phyloP scores from a whole-genome alignment of 495 filamentous ascomycete genomes.

The Podospora anserina region DNA sequence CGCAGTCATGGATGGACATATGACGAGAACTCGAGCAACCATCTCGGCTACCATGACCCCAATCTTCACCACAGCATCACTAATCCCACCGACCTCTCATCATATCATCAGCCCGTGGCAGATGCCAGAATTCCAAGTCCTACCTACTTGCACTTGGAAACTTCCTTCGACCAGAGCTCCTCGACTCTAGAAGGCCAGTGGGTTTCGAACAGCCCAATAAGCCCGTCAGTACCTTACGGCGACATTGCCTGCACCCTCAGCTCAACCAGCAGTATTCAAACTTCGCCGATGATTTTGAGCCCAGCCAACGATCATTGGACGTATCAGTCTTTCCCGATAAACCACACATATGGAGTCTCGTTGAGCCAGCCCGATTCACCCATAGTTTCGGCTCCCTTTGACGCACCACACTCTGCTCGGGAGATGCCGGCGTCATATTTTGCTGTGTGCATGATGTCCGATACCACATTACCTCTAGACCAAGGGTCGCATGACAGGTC shows the following conservation, averaged over 20 bases:
- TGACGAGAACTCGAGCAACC: no score
- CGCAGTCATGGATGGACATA: background rate
- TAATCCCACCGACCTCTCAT: background rate
- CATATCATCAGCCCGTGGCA: background rate
- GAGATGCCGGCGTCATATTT: background rate
- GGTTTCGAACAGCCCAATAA: constrained; percentile 10
- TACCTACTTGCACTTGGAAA: background rate
- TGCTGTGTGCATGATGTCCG: background rate
- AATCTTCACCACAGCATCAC: background rate
- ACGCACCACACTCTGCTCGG: background rate
- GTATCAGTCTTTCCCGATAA: background rate
- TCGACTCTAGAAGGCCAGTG: background rate
- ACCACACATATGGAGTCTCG: background rate
- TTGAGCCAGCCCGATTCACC: background rate
- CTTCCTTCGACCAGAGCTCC: background rate
- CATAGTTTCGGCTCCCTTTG: background rate
- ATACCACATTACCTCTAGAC: background rate
- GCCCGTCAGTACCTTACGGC: background rate
- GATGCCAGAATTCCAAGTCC: constrained; percentile 9
- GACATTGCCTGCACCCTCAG: background rate
- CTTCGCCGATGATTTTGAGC: background rate
- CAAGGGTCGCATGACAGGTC: background rate
- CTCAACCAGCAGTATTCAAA: background rate
- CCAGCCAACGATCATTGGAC: background rate
- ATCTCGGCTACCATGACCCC: background rate